Conservation (phyloP, 208 protist genomes). For the Crithidia thermophila region DNA sequence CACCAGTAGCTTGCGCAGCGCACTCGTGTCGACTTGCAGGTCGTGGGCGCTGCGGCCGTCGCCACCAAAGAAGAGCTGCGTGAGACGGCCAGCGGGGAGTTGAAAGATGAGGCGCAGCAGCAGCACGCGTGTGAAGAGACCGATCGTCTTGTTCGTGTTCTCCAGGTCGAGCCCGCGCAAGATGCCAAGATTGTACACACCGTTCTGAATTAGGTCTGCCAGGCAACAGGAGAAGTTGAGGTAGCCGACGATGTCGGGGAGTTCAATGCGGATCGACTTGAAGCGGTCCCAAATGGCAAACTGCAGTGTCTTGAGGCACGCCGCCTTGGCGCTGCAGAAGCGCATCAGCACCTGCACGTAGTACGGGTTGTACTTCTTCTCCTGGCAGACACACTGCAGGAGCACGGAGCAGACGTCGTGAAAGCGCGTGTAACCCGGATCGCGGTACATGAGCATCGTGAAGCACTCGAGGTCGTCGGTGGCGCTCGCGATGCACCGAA, state of each 20-base stretch:
- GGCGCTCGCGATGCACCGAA: constrained; percentile 54
- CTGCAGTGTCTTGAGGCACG: constrained; percentile 74
- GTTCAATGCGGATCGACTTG: constrained; percentile 72
- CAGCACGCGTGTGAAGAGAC: constrained; percentile 76
- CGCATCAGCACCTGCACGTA: constrained; percentile 76
- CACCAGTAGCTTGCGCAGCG: constrained; percentile 50
- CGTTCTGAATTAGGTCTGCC: constrained; percentile 52
- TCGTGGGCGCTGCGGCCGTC: constrained; percentile 65
- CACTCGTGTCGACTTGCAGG: constrained; percentile 55
- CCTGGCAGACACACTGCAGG: constrained; percentile 73
- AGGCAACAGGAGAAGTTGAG: constrained; percentile 75
- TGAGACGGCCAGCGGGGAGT: constrained; percentile 54
- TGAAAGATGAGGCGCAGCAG: constrained; percentile 74
- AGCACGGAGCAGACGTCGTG: constrained; percentile 68
- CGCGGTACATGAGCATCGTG: constrained; percentile 76
- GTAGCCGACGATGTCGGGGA: constrained; percentile 61
- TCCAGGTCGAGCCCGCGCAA: constrained; percentile 87
- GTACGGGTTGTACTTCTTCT: constrained; percentile 73
- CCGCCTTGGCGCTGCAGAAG: constrained; percentile 62
- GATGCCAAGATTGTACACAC: constrained; percentile 62
- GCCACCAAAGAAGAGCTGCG: constrained; percentile 81
- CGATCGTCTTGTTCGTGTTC: constrained; percentile 73
- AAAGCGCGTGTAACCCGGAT: constrained; percentile 65
- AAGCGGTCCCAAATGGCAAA: constrained; percentile 87
- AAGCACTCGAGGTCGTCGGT: constrained; percentile 84